A percentile compares a stretch with the other conserved stretches of the same genome.
Conservation (phyloP, 805 yeast species). For the Novakomyces olei region DNA sequence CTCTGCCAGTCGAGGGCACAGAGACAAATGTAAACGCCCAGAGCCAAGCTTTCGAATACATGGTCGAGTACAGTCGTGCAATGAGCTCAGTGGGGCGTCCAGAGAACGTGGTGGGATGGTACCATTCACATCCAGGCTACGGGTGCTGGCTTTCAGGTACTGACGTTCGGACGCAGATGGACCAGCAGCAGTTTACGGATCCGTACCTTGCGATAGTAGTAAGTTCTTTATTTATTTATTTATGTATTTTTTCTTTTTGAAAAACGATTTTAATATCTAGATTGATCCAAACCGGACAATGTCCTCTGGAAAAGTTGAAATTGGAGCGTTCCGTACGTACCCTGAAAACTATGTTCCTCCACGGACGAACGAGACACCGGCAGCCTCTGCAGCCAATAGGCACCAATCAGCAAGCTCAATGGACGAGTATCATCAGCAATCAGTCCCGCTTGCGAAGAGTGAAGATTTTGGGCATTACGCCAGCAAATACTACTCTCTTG, state of each 20-base stretch:
- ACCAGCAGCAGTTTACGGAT: slow-evolving; percentile 75
- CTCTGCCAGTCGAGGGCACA: slow-evolving; percentile 86
- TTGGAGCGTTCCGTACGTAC: slow-evolving; percentile 73
- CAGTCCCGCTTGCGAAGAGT: slow-evolving; percentile 29
- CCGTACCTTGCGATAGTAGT: slow-evolving; percentile 71
- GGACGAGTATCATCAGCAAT: slow-evolving; percentile 7
- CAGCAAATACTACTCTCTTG: slow-evolving; percentile 42
- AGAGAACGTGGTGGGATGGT: slow-evolving; percentile 89
- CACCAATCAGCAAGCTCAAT: neutral
- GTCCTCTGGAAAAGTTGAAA: slow-evolving; percentile 43
- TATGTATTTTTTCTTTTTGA: neutral
- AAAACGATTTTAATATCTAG: slow-evolving; percentile 2
- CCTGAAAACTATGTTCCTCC: slow-evolving; percentile 18
- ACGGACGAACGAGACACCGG: slow-evolving; percentile 7
- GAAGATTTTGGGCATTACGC: slow-evolving; percentile 54
- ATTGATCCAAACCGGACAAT: slow-evolving; percentile 56
- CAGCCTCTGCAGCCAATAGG: slow-evolving; percentile 6
- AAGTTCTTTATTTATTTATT: slow-evolving; percentile 1
- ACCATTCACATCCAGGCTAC: slow-evolving; percentile 89
- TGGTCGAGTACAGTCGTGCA: slow-evolving; percentile 59
- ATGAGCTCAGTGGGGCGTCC: slow-evolving; percentile 27
- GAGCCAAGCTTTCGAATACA: slow-evolving; percentile 80
- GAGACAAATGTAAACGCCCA: slow-evolving; percentile 78
- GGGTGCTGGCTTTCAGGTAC: slow-evolving; percentile 92
- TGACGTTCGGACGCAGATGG: slow-evolving; percentile 69